Percentiles rank a stretch among this genome's conserved stretches.
phyloP scores from a whole-genome alignment of 129 eudicot genomes.

The Smallanthus sonchifolius region DNA sequence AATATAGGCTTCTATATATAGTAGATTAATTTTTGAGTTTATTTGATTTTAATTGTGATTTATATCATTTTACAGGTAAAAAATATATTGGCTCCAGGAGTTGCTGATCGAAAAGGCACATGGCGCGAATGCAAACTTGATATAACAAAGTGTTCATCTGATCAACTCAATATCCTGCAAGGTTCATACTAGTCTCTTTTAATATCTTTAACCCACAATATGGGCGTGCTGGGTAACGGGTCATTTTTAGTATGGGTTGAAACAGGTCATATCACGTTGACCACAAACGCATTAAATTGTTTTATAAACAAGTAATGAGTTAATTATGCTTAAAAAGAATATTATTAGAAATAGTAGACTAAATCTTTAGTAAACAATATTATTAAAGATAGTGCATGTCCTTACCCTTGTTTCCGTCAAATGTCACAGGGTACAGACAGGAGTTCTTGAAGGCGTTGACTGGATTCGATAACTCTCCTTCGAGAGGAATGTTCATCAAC shows the following conservation, averaged over 20 bases:
- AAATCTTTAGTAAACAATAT: background rate
- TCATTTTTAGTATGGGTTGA: background rate
- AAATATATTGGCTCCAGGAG: constrained; percentile 40
- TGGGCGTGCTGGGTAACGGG: background rate
- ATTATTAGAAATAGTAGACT: background rate
- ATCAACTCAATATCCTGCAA: constrained; percentile 37
- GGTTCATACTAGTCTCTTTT: constrained; percentile 17
- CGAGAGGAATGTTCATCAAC: constrained; percentile 78
- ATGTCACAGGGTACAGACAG: constrained; percentile 50
- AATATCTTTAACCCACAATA: background rate
- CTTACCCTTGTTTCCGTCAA: background rate
- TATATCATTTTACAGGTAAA: constrained; percentile 20
- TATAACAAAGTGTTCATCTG: constrained; percentile 36
- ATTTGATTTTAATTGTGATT: background rate
- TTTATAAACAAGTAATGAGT: background rate
- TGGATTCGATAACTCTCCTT: constrained; percentile 45
- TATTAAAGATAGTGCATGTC: background rate
- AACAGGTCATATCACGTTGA: background rate
- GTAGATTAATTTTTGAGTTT: background rate
- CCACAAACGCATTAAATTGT: background rate
- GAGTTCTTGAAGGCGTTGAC: constrained; percentile 57
- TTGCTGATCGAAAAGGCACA: constrained; percentile 36
- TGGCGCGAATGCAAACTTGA: constrained; percentile 35
- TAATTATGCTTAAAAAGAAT: background rate
- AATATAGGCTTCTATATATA: background rate